phyloP scores from a whole-genome alignment of 2,329 filamentous ascomycete genomes.

The Fusarium napiforme region DNA sequence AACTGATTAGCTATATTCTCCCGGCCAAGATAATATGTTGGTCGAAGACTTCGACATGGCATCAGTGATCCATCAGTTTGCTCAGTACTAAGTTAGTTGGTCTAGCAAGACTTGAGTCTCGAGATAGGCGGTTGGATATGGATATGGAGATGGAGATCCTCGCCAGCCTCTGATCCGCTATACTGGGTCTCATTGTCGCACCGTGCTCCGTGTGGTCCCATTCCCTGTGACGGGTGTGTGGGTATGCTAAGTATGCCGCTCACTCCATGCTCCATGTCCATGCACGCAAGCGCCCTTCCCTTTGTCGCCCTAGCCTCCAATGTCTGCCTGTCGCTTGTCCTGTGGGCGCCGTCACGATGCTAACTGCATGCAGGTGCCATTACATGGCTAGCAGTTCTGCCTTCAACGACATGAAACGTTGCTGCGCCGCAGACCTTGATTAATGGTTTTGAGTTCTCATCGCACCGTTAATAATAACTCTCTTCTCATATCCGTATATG shows the following conservation, averaged over 20 bases:
- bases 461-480: not conserved
- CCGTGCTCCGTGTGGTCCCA: constrained; percentile 33
- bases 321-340: constrained; percentile 11
- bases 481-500: not conserved
- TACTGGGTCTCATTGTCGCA: constrained; percentile 44
- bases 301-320: constrained; percentile 9
- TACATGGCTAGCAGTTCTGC: constrained; percentile 35
- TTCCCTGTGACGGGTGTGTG: constrained; percentile 34
- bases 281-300: constrained; percentile 31
- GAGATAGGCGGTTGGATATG: not conserved
- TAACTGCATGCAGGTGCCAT: constrained; percentile 36
- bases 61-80: not conserved
- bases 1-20: not conserved
- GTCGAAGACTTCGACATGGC: not conserved
- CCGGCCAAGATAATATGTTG: not conserved
- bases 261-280: not conserved
- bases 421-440: constrained; percentile 22
- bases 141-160: constrained; percentile 22
- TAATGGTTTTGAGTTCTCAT: not conserved
- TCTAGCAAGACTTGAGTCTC: not conserved
- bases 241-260: constrained; percentile 20
- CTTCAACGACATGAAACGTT: constrained; percentile 36
- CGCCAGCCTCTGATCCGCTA: constrained; percentile 37
- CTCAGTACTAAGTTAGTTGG: not conserved
- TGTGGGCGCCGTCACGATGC: constrained; percentile 28